phyloP scores from a whole-genome alignment of 1,284 basidiomycete species.

The Grifola frondosa region DNA sequence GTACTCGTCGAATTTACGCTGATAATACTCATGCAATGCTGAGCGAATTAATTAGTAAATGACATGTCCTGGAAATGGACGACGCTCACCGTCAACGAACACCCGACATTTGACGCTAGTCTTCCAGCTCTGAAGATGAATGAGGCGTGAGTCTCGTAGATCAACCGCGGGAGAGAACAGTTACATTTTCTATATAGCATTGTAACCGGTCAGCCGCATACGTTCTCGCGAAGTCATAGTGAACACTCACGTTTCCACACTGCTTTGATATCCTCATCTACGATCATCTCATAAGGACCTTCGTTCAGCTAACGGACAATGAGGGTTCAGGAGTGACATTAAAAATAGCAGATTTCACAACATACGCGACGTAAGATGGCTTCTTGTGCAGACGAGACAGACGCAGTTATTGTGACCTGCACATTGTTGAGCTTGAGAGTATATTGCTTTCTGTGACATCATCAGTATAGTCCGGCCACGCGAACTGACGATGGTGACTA shows the following conservation, averaged over 20 bases:
- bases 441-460: not conserved
- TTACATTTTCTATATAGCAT: conserved; percentile 2
- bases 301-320: conserved; percentile 1
- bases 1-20: not conserved
- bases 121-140: conserved; percentile 5
- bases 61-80: too few relatives aligned
- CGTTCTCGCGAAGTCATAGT: not conserved
- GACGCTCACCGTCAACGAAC: conserved; percentile 4
- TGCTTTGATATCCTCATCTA: conserved; percentile 1
- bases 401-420: conserved; percentile 2
- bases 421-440: conserved; percentile 6
- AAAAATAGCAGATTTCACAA: not conserved
- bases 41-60: not conserved
- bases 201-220: not conserved
- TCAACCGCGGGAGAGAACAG: not conserved
- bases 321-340: too few relatives aligned
- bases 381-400: not conserved
- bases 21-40: conserved; percentile 9
- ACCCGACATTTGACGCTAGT: conserved; percentile 7
- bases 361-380: conserved; percentile 1
- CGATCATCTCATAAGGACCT: conserved; percentile 6
- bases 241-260: conserved; percentile 7
- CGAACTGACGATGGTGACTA: not conserved
- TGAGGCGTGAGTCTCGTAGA: not conserved
- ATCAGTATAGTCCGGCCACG: not conserved